These are phyloP conservation scores for Wickerhamomyces canadensis DNA, from an alignment of 805 yeast genomes.

Conservation along the genomic window DNA sequence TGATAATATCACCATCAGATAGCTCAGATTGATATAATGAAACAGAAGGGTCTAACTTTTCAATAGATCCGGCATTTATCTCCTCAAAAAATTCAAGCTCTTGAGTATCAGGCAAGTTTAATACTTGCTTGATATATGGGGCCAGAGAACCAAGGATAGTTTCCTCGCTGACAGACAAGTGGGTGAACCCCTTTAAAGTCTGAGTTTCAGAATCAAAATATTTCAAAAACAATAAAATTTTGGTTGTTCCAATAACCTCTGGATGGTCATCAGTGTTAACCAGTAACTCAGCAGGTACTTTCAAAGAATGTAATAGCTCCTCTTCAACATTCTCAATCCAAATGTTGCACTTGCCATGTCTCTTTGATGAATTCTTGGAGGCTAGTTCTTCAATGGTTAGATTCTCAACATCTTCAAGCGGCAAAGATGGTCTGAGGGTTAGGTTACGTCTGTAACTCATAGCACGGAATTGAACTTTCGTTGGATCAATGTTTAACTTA, in stretches of 20 bases:
- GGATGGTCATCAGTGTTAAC: slow-evolving; percentile 11
- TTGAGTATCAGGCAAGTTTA: slow-evolving; percentile 32
- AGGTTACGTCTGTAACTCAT: slow-evolving; percentile 64
- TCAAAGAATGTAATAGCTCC: slow-evolving; percentile 20
- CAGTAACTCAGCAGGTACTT: neutral
- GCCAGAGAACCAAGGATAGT: slow-evolving; percentile 37
- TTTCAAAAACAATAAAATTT: slow-evolving; percentile 48
- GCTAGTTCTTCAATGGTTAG: slow-evolving; percentile 48
- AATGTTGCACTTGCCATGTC: slow-evolving; percentile 46
- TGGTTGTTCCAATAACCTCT: slow-evolving; percentile 19
- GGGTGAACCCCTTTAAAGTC: slow-evolving; percentile 60
- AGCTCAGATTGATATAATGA: slow-evolving; percentile 55
- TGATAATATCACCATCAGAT: slow-evolving; percentile 62
- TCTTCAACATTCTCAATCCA: slow-evolving; percentile 57
- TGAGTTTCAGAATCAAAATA: slow-evolving; percentile 55
- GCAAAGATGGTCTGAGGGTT: slow-evolving; percentile 58
- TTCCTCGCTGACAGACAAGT: slow-evolving; percentile 45
- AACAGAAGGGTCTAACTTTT: slow-evolving; percentile 27
- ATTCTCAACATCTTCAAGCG: slow-evolving; percentile 28
- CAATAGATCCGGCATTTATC: slow-evolving; percentile 47
- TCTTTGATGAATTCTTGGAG: slow-evolving; percentile 38
- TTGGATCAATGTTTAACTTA: slow-evolving; percentile 31
- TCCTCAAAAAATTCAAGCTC: slow-evolving; percentile 52
- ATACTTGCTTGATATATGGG: slow-evolving; percentile 34
- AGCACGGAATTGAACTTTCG: slow-evolving; percentile 52